Evolutionary conservation across 345 rosid species (phyloP), one percentile per base, ranked within the genome.

Genomic region (Acer campestre): DNA sequence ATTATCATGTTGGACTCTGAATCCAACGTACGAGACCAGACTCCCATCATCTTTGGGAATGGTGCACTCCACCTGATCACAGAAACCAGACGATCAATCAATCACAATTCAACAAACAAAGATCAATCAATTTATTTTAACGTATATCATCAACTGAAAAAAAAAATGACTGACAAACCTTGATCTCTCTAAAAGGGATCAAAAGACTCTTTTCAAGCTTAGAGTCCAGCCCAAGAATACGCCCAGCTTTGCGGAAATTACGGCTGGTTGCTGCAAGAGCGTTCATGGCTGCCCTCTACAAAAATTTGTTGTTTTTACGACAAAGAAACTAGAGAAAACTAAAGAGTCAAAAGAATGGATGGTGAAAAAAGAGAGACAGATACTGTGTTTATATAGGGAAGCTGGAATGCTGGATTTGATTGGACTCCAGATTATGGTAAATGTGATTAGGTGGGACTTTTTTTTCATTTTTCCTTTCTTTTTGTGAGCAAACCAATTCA

Each of bases 1-100:
- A 85, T 97, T 94, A 80, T 97, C 99, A 75, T 97, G 98, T 68
- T 97, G 99, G 27, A 97, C 97, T 86, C 99, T 90, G 73, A 97
- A 97, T 74, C 99, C 98, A 55, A 97, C 80, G 82, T 88, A 94
- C 0, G 99, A 90, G 13, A 82, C 97, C 71, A 97, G 82, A 71
- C 89, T 93, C 20, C 98, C 99, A 78, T 97, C 99, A 75, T 97
- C 99, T 79, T 89, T 97, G 13, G 98, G 99, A 20, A 97, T 90
- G 49, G 99, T 94, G 84, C 98, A 94, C 79, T 96, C 98, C 84
- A 96, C 99, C 99, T 96, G 88, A 81, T 77, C 71, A 83, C 48
- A 18, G 35, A 56, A 63, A 8, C 44, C 73, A 31, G 35, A 31
- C 46, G 46, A 42, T 6, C 8, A 42, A 42, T 42, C 8, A 42